A percentile compares a stretch with the other conserved stretches of the same genome.
Evolutionary conservation across 2,329 filamentous ascomycete species (phyloP).

Genomic region (Exophiala dermatitidis): DNA sequence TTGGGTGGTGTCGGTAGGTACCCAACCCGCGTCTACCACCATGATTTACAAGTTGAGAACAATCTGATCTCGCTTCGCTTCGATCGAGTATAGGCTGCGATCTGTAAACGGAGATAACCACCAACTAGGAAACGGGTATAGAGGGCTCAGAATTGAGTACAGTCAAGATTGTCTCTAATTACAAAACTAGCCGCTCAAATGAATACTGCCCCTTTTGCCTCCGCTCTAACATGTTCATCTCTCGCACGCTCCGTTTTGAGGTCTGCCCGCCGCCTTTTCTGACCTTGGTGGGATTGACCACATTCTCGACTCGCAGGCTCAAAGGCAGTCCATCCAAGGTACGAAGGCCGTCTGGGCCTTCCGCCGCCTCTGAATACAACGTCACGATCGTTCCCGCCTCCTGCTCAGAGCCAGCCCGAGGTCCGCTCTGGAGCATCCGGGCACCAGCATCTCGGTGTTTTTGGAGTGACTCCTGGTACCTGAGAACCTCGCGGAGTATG

Average conservation of each 20-base stretch:
- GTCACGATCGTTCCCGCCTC: slow-evolving; percentile 23
- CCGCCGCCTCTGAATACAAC: slow-evolving; percentile 20
- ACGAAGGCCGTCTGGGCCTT: slow-evolving; percentile 13
- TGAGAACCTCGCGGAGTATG: slow-evolving; percentile 41
- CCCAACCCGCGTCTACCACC: too few relatives aligned
- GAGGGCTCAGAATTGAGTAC: background rate
- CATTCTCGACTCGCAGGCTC: slow-evolving; percentile 56
- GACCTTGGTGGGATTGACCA: slow-evolving; percentile 41
- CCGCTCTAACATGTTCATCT: slow-evolving; percentile 69
- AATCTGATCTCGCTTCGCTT: slow-evolving; percentile 7
- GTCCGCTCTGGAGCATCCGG: background rate
- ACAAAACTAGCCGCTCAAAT: slow-evolving; percentile 53
- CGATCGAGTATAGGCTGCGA: background rate
- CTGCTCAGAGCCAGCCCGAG: slow-evolving; percentile 2
- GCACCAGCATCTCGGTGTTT: slow-evolving; percentile 15
- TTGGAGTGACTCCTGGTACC: slow-evolving; percentile 33
- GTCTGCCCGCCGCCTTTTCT: slow-evolving; percentile 63
- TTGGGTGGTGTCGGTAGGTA: too few relatives aligned
- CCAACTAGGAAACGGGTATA: too few relatives aligned
- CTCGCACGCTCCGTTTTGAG: slow-evolving; percentile 59
- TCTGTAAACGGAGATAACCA: background rate
- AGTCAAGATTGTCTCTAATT: slow-evolving; percentile 2
- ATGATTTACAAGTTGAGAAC: too few relatives aligned
- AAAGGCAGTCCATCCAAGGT: slow-evolving; percentile 35
- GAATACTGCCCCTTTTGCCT: slow-evolving; percentile 77